Percentiles rank a stretch among this genome's conserved stretches.
phyloP scores from a whole-genome alignment of 805 yeast species.

The Yarrowia deformans region DNA sequence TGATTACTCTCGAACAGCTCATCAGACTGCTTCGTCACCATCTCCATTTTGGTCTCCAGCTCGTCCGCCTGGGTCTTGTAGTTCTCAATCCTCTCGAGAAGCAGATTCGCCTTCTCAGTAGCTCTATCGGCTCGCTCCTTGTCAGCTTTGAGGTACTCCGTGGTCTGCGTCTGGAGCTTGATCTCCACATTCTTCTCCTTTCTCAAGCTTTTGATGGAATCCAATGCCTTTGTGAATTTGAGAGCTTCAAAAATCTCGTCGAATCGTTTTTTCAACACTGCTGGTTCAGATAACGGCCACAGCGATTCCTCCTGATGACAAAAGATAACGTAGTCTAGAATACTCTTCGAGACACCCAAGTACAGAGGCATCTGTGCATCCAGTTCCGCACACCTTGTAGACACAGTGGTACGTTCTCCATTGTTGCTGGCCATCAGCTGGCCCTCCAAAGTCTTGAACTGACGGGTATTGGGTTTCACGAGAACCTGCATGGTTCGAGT shows the following conservation, averaged over 20 bases:
- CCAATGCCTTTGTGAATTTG: conserved; percentile 89
- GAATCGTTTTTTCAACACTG: conserved; percentile 84
- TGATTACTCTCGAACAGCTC: conserved; percentile 76
- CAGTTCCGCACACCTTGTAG: conserved; percentile 83
- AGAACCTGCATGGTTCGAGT: conserved; percentile 83
- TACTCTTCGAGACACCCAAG: conserved; percentile 86
- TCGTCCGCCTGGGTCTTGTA: conserved; percentile 59
- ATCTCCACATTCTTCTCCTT: conserved; percentile 81
- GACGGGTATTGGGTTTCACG: conserved; percentile 65
- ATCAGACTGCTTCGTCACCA: conserved; percentile 65
- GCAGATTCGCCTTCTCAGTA: conserved; percentile 55
- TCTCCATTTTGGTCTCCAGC: conserved; percentile 59
- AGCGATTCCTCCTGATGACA: conserved; percentile 97
- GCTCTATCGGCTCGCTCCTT: conserved; percentile 72
- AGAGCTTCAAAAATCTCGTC: conserved; percentile 97
- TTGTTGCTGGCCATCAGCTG: conserved; percentile 68
- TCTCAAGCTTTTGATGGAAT: conserved; percentile 72
- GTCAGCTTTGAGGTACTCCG: conserved; percentile 76
- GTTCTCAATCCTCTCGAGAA: conserved; percentile 55
- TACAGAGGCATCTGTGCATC: conserved; percentile 79
- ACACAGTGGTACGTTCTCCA: conserved; percentile 75
- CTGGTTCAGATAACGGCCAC: conserved; percentile 96
- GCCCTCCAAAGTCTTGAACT: conserved; percentile 92
- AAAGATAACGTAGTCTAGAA: conserved; percentile 89
- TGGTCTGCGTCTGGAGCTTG: conserved; percentile 77